A percentile compares a stretch with the other conserved stretches of the same genome.
Conservation (phyloP, 495 filamentous ascomycete species). For the Usnea hakonensis region DNA sequence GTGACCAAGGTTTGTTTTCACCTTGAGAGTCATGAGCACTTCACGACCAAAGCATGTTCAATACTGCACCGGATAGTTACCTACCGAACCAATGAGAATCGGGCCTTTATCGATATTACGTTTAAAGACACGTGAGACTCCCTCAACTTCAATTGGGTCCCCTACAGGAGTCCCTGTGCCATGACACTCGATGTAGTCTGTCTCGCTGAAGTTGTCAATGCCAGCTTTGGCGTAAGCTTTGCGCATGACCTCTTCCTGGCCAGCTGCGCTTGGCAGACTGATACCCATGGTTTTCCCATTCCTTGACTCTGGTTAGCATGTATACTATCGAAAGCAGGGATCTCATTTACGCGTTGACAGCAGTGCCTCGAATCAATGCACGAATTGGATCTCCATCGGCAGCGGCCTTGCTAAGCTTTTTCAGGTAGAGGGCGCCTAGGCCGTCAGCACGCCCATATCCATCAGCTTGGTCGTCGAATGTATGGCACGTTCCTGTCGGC, state of each 20-base stretch:
- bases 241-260: background rate
- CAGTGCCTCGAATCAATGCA: slow-evolving; percentile 49
- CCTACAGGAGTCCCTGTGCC: slow-evolving; percentile 15
- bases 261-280: background rate
- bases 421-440: slow-evolving; percentile 47
- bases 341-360: slow-evolving; percentile 34
- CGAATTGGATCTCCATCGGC: slow-evolving; percentile 46
- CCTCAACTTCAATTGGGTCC: slow-evolving; percentile 5
- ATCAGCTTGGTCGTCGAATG: slow-evolving; percentile 50
- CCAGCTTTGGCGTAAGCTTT: background rate
- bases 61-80: too few species aligned
- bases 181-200: background rate
- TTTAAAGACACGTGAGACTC: slow-evolving; percentile 18
- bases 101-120: background rate
- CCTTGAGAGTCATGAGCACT: too few species aligned
- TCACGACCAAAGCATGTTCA: too few species aligned
- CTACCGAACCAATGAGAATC: slow-evolving; percentile 23
- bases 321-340: too few species aligned
- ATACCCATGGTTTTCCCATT: background rate
- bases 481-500: slow-evolving; percentile 39
- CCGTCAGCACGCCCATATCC: slow-evolving; percentile 57
- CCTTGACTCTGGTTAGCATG: too few species aligned
- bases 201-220: background rate
- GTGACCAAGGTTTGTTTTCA: slow-evolving; percentile 34
- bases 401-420: slow-evolving; percentile 45